Evolutionary conservation across 169 alveolate species (phyloP), one percentile per base, ranked within the genome.

Genomic region (Theileria annulata): DNA sequence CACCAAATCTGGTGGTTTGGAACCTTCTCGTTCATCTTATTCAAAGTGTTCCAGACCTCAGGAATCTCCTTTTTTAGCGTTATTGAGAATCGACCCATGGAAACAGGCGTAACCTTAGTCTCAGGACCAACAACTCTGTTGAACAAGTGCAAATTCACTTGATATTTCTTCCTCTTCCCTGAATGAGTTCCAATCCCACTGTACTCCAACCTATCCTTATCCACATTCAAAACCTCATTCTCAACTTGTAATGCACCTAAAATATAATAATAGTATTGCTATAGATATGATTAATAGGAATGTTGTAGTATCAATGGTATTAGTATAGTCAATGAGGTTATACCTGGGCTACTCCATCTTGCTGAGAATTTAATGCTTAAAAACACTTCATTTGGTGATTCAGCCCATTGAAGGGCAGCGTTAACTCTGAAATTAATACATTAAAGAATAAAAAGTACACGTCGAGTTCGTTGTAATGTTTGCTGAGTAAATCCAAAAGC

Each of bases 321-420:
- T 85, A 30, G 79, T 59, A 48, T 90, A 78, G n/a, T n/a, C n/a
- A n/a, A n/a, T n/a, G n/a, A n/a, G n/a, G n/a, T n/a, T n/a, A n/a
- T 59, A 77, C 96, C 98, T 8, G 99, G 99, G 23, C 98, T 92
- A 87, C 96, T 97, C 94, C 96, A 92, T 72, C 99, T 88, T 58
- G 95, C 96, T 2, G 99, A 96, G 88, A 95, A 97, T 87, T 97
- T 97, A 31, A 97, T 88, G 62, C 91, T 91, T 19, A 97, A 81
- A 71, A 88, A 96, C 17, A 96, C 86, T 51, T 92, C 88, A 64
- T 93, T 90, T 23, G 96, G 93, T 28, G 97, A 92, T 86, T 97
- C 97, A 13, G 99, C 99, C 99, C 99, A 97, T 82, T 95, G 97
- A 80, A 95, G 95, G 31, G 99, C 99, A 25, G 98, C 98, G 27